A percentile compares a stretch with the other conserved stretches of the same genome.
These are phyloP conservation scores for Ambrosiella xylebori DNA, from an alignment of 2,329 filamentous ascomycete species.

Conservation along the genomic window DNA sequence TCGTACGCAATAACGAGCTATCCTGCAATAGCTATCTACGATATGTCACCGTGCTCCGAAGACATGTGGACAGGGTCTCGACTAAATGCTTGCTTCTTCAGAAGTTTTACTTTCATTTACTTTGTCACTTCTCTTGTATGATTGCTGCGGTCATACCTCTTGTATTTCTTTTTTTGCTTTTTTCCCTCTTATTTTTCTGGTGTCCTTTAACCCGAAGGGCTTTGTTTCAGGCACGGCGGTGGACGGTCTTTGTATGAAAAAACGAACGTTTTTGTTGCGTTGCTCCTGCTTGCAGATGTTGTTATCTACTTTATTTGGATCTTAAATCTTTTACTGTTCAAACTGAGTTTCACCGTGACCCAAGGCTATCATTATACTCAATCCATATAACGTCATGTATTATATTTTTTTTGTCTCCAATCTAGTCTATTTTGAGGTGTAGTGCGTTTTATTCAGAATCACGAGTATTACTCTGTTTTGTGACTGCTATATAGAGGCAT, in stretches of 20 bases:
- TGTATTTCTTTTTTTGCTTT: conserved; percentile 3
- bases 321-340: neutral
- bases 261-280: conserved; percentile 8
- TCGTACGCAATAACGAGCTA: neutral
- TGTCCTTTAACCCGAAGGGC: neutral
- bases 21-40: neutral
- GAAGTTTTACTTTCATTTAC: conserved; percentile 4
- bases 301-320: neutral
- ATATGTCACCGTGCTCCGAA: too few species aligned
- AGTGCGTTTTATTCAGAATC: too few species aligned
- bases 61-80: too few species aligned
- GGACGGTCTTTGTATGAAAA: conserved; percentile 12
- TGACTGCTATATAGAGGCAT: too few species aligned
- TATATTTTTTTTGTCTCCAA: too few species aligned
- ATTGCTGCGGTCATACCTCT: conserved; percentile 4
- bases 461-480: too few species aligned
- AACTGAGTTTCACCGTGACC: neutral
- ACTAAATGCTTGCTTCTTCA: neutral
- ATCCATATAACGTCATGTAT: too few species aligned
- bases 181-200: neutral
- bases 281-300: neutral
- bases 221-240: conserved; percentile 2
- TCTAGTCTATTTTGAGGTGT: too few species aligned
- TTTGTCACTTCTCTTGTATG: conserved; percentile 11
- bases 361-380: too few species aligned